Evolutionary conservation across 1,139 yeast species (phyloP).

Genomic region (Meyerozyma guilliermondii): DNA sequence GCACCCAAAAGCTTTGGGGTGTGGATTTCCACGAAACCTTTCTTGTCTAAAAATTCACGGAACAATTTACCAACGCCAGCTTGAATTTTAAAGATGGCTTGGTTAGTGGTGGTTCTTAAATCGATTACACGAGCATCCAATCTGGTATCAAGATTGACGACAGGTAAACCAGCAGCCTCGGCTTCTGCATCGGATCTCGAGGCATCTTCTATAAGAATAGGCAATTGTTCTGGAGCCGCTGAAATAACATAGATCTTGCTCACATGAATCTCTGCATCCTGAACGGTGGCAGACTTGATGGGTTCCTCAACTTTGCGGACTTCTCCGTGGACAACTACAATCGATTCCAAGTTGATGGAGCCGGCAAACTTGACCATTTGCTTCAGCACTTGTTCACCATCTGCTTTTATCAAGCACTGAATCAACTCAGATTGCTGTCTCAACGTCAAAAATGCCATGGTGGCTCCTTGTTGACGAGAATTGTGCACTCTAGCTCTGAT

Average conservation of each 20-base stretch:
- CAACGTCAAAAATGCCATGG: slow-evolving; percentile 82
- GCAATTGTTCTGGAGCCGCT: slow-evolving; percentile 89
- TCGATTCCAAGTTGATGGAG: slow-evolving; percentile 77
- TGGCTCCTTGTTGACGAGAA: slow-evolving; percentile 93
- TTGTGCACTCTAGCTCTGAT: slow-evolving; percentile 94
- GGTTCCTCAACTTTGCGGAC: slow-evolving; percentile 82
- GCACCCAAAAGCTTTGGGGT: slow-evolving; percentile 95
- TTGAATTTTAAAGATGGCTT: slow-evolving; percentile 92
- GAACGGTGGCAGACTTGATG: slow-evolving; percentile 86
- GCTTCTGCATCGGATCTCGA: slow-evolving; percentile 94
- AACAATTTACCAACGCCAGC: slow-evolving; percentile 84
- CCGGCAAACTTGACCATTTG: slow-evolving; percentile 98
- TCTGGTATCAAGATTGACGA: slow-evolving; percentile 93
- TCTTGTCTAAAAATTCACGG: slow-evolving; percentile 73
- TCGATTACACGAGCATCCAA: slow-evolving; percentile 94
- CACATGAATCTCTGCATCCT: slow-evolving; percentile 82
- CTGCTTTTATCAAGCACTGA: slow-evolving; percentile 78
- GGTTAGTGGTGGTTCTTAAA: slow-evolving; percentile 93
- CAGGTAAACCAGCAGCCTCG: slow-evolving; percentile 84
- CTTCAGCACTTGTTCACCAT: slow-evolving; percentile 65
- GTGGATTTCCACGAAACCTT: slow-evolving; percentile 83
- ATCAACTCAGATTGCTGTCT: slow-evolving; percentile 83
- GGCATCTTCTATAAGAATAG: slow-evolving; percentile 94
- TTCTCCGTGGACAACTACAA: slow-evolving; percentile 83
- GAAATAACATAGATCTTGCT: slow-evolving; percentile 69